Base-by-base conservation (phyloP, 768 basidiomycete species). In the Tylopilus sp. region DNA sequence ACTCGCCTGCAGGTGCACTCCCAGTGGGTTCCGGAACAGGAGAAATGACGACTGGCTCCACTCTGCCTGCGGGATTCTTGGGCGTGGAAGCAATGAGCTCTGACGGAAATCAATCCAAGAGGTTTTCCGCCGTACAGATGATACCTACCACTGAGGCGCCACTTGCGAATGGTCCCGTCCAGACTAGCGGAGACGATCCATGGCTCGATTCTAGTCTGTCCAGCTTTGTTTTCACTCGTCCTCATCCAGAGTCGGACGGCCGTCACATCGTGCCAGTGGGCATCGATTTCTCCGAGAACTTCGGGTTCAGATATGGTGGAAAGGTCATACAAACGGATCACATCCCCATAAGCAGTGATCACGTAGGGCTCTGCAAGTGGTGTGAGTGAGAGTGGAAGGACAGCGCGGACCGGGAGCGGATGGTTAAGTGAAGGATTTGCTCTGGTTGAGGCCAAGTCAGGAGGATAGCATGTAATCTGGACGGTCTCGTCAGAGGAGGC, bases 401-500 rank as follows among this genome's bases (percentile, higher is more conserved):
- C 66, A 6, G 86, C 79, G 56, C 86, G 84, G 53, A 93, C 91
- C 43, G 85, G 78, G 2, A 71, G 69, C 9, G 83, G 79, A 63
- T 90, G 87, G 1, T 67, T 61, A 64, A 84, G 81, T n/a, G 76
- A 79, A 54, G 74, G 82, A 56, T 66, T 72, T 25, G 70, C 75
- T 63, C 74, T 81, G 50, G 44, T 61, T 36, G 48, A 57, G 48
- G 60, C 38, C 22, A 64, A 55, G 52, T 60, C 49, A 21, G 73
- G 60, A 17, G 75, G 74, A 55, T 81, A 77, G 16, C 77, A 67
- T 5, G 81, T 66, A 12, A 91, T 75, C 53, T 87, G 84, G 1
- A 87, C 85, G 1, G 89, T 89, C 37, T 92, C 89, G 67, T 99
- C 97, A 14, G 89, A 76, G 14, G 97, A 98, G 12, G 89, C 97